Evolutionary conservation across 495 filamentous ascomycete species (phyloP).

Genomic region (Pseudoneurospora amorphoporcata): DNA sequence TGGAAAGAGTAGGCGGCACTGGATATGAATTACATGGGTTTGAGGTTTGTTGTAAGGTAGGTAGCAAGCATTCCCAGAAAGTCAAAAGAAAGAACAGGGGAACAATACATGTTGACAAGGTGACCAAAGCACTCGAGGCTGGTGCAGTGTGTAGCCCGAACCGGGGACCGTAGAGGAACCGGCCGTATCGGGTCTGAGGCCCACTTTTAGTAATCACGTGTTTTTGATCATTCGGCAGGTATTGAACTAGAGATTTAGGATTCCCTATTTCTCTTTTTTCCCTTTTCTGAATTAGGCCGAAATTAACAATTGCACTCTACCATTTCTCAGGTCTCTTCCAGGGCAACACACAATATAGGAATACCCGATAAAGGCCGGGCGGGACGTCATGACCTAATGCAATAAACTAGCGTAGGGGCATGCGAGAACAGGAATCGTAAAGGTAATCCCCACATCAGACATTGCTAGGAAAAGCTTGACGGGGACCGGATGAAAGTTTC

Average conservation of each 20-base stretch:
- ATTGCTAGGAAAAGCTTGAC: neutral
- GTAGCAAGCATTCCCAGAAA: neutral
- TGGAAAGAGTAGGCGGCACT: neutral
- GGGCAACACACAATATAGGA: neutral
- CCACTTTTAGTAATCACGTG: too few relatives aligned
- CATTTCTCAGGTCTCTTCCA: neutral
- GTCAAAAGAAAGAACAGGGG: neutral
- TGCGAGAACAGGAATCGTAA: neutral
- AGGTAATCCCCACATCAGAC: neutral
- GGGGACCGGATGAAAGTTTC: neutral
- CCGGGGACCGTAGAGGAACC: neutral
- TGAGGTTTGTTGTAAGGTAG: neutral
- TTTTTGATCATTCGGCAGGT: too few relatives aligned
- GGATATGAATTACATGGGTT: neutral
- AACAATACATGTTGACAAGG: neutral
- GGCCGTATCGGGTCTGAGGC: neutral
- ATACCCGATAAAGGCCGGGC: neutral
- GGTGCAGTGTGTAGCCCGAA: neutral
- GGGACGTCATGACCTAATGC: neutral
- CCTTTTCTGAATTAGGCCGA: too few relatives aligned
- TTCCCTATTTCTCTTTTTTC: too few relatives aligned
- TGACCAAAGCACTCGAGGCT: neutral
- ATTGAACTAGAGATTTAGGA: too few relatives aligned
- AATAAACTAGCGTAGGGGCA: neutral
- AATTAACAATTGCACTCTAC: too few relatives aligned